Base-by-base conservation (phyloP, 2,329 filamentous ascomycete genomes). In the Penicillium sp. region DNA sequence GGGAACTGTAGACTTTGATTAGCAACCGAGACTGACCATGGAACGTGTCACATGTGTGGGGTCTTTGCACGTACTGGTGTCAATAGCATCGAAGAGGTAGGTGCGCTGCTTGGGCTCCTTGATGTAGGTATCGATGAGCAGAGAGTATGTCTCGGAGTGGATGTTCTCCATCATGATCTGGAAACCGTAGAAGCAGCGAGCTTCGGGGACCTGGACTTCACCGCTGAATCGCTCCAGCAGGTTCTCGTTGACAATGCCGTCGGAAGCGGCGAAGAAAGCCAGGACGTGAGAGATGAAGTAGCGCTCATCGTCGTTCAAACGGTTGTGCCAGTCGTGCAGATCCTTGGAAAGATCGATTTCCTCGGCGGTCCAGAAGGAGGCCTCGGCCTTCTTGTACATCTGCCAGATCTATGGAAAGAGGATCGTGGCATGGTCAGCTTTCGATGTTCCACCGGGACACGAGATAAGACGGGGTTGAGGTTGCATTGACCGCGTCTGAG, bases 161-260 rank as follows among this genome's bases (percentile, higher is more conserved):
- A 98, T 95, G 77, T 98, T 98, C 81, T 98, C 93, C 88, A 98
- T 97, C 93, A 98, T 98, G 78, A 97, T 97, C 78, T 98, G 93
- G 82, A 98, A 98, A 57, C 93, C 93, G 73, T 98, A 98, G 81
- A 98, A 98, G 84, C 93, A 98, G 65, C 93, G 90, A 56, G 93
- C 93, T 76, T 98, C 93, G 9, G 93, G 91, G 50, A 97, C 84
- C 76, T 98, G 93, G 28, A 98, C 91, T 75, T 98, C 93, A 57
- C 82, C 85, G 65, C 88, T 95, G 83, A 98, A 98, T 55, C 93
- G 88, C 82, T 97, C 90, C 51, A 98, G 84, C 25, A 98, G 80
- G 79, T 98, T 98, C 82, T 98, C 93, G 70, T 98, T 98, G 79
- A 98, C 93, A 59, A 98, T 98, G 67, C 93, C 93, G 66, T 98